These are phyloP conservation scores for Trichophyton equinum DNA, from an alignment of 2,329 filamentous ascomycete species.

Conservation along the genomic window DNA sequence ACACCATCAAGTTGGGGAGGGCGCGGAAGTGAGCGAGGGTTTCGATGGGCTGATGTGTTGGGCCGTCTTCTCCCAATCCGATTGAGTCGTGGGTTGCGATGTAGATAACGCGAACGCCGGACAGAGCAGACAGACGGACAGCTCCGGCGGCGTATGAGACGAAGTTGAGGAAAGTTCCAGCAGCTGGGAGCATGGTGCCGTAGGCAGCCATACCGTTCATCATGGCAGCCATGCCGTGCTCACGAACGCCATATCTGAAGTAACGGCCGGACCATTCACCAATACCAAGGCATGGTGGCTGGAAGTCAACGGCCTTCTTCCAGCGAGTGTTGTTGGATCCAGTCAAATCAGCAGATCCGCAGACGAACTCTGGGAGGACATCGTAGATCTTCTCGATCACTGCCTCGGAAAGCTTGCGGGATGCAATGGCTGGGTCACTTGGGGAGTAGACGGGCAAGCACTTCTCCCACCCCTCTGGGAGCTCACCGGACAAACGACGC, in stretches of 20 bases:
- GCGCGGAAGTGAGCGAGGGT: conserved; percentile 97
- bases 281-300: conserved; percentile 72
- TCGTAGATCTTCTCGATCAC: conserved; percentile 80
- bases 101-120: conserved; percentile 84
- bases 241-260: conserved; percentile 43
- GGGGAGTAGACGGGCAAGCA: conserved; percentile 81
- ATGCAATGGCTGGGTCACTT: conserved; percentile 70
- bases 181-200: conserved; percentile 85
- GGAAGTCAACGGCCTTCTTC: conserved; percentile 96
- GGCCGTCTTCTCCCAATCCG: conserved; percentile 95
- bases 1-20: conserved; percentile 97
- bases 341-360: conserved; percentile 94
- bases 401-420: conserved; percentile 90
- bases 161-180: conserved; percentile 98
- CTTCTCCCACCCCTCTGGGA: conserved; percentile 96
- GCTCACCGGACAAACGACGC: conserved; percentile 67
- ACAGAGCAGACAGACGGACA: conserved; percentile 85
- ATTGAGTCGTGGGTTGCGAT: conserved; percentile 98
- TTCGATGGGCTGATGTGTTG: conserved; percentile 98
- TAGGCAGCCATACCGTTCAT: conserved; percentile 78
- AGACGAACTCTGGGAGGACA: conserved; percentile 76
- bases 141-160: conserved; percentile 94
- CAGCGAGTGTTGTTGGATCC: conserved; percentile 97
- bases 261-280: conserved; percentile 88
- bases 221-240: conserved; percentile 41